Percentiles rank a stretch among this genome's conserved stretches.
These are phyloP conservation scores for Naganishia sp. DNA, from an alignment of 1,284 basidiomycete species.

Conservation along the genomic window DNA sequence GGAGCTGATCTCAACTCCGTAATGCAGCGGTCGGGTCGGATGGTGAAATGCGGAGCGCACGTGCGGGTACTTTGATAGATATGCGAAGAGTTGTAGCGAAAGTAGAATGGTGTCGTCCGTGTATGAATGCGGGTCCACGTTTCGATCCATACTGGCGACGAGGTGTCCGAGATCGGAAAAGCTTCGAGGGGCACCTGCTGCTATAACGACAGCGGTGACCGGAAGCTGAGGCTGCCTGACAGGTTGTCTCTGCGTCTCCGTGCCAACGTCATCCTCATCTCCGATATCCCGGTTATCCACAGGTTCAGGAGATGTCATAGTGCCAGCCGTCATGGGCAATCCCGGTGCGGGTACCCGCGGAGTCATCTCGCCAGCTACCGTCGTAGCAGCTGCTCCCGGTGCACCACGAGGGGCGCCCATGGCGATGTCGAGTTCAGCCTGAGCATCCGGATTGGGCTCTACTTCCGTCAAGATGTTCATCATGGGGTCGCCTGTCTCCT, in stretches of 20 bases:
- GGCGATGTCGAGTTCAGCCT: conserved; percentile 71
- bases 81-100: conserved; percentile 88
- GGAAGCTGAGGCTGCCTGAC: conserved; percentile 16
- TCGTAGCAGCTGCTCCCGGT: conserved; percentile 61
- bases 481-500: conserved; percentile 27
- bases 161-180: conserved; percentile 53
- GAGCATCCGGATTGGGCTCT: conserved; percentile 30
- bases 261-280: conserved; percentile 7
- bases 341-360: conserved; percentile 50
- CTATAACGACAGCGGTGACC: conserved; percentile 44
- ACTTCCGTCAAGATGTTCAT: conserved; percentile 25
- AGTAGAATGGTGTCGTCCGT: conserved; percentile 93
- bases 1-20: conserved; percentile 48
- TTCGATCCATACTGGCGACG: conserved; percentile 39
- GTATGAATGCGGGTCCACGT: conserved; percentile 60
- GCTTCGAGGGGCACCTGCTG: conserved; percentile 52
- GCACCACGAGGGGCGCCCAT: conserved; percentile 83
- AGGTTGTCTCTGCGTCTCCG: conserved; percentile 16
- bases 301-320: conserved; percentile 15
- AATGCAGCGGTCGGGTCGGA: conserved; percentile 60
- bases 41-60: conserved; percentile 96
- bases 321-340: conserved; percentile 25
- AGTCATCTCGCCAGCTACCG: conserved; percentile 51
- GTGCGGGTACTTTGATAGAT: conserved; percentile 96
- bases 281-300: conserved; percentile 5